These are phyloP conservation scores for Fraxinus quadrangulata DNA, from an alignment of 257 asterid species.

Conservation along the genomic window DNA sequence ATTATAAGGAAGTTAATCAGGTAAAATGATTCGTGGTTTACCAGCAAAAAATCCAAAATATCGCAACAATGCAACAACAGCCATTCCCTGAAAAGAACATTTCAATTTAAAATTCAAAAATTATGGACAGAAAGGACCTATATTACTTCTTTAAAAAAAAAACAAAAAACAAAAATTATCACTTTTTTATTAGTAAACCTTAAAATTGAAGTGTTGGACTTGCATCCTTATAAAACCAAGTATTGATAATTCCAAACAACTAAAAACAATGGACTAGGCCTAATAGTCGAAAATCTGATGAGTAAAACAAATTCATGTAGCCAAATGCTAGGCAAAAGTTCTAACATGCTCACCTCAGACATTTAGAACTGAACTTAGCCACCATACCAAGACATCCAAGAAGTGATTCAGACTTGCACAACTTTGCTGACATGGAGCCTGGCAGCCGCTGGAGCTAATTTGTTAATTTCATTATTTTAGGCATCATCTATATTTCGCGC, in stretches of 20 bases:
- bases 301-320: background rate
- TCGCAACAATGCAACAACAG: constrained; percentile 85
- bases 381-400: constrained; percentile 1
- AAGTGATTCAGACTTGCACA: constrained; percentile 7
- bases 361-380: constrained; percentile 1
- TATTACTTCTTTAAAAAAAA: background rate
- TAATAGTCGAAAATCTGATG: background rate
- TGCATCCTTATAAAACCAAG: background rate
- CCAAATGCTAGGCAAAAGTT: background rate
- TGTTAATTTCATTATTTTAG: background rate
- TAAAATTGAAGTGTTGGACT: background rate
- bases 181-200: background rate
- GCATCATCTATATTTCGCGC: constrained; percentile 1
- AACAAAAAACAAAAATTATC: background rate
- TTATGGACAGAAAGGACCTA: background rate
- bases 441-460: background rate
- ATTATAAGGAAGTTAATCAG: background rate
- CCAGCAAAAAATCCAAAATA: constrained; percentile 93
- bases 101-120: background rate
- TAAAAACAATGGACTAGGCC: background rate
- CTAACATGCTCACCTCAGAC: background rate
- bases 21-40: constrained; percentile 31
- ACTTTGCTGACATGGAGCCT: constrained; percentile 1
- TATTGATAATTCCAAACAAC: background rate
- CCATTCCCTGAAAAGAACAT: constrained; percentile 57